Percentiles rank a stretch among this genome's conserved stretches.
These are phyloP conservation scores for Fusarium cicatricum DNA, from an alignment of 2,329 filamentous ascomycete species.

Conservation along the genomic window DNA sequence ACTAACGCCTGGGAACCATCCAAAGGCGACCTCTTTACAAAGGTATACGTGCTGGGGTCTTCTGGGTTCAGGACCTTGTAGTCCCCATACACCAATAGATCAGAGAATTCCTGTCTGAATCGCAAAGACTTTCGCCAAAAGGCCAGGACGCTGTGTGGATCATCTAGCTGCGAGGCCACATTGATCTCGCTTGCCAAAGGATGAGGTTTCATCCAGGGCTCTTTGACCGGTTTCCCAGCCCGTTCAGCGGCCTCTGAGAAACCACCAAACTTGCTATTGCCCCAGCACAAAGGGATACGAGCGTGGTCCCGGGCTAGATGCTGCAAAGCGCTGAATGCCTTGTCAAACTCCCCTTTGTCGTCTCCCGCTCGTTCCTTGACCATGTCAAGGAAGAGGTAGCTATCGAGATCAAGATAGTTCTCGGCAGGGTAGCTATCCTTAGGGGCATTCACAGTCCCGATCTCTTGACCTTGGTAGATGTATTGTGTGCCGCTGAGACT, in stretches of 20 bases:
- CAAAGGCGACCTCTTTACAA: conserved; percentile 43
- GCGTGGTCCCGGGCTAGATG: conserved; percentile 65
- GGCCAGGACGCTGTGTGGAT: conserved; percentile 47
- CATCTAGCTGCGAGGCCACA: conserved; percentile 60
- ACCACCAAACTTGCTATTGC: conserved; percentile 43
- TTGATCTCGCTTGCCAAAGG: conserved; percentile 56
- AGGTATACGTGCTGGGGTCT: conserved; percentile 40
- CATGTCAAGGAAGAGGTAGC: conserved; percentile 52
- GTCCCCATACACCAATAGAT: conserved; percentile 48
- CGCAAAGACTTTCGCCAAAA: conserved; percentile 46
- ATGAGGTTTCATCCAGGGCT: conserved; percentile 48
- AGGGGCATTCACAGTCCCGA: conserved; percentile 70
- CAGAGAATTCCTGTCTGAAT: conserved; percentile 45
- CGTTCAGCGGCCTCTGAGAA: conserved; percentile 50
- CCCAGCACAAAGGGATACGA: conserved; percentile 74
- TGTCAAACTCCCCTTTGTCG: conserved; percentile 48
- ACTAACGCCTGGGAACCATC: conserved; percentile 39
- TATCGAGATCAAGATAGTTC: conserved; percentile 59
- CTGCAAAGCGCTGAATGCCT: conserved; percentile 44
- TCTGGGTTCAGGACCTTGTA: conserved; percentile 40
- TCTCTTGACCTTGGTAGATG: conserved; percentile 73
- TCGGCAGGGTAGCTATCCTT: conserved; percentile 65
- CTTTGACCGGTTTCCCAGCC: conserved; percentile 37
- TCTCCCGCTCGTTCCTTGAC: conserved; percentile 42
- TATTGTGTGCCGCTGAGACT: conserved; percentile 68